Conservation (phyloP, 768 basidiomycete genomes). For the Exidia glandulosa region DNA sequence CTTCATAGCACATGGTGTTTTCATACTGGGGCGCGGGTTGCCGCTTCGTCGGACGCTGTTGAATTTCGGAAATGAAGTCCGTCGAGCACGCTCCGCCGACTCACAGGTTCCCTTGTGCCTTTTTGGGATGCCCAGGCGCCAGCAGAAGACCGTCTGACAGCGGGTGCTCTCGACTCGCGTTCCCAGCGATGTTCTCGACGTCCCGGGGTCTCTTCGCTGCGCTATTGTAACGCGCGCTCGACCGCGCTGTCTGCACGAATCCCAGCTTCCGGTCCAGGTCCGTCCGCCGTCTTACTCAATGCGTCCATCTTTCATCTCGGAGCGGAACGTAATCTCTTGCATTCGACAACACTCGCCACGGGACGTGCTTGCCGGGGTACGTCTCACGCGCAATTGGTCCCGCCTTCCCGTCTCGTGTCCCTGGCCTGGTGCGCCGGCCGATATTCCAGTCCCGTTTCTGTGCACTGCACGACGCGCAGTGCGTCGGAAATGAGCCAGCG, state of each 20-base stretch:
- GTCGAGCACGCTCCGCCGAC: not conserved
- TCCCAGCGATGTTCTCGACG: not conserved
- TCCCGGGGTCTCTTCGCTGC: not conserved
- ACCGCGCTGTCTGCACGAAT: not conserved
- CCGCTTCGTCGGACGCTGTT: not conserved
- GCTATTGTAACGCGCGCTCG: not conserved
- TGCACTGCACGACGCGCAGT: not conserved
- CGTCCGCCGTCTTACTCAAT: not conserved
- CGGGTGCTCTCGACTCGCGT: not conserved
- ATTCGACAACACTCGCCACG: not conserved
- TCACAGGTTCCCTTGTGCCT: not conserved
- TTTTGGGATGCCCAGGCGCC: not conserved
- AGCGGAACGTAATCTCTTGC: not conserved
- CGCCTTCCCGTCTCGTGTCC: not conserved
- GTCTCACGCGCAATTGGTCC: not conserved
- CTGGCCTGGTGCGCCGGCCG: no score
- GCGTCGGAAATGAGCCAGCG: not conserved
- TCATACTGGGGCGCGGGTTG: not conserved
- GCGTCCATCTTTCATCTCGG: not conserved
- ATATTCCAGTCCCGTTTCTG: no score
- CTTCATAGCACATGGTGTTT: not conserved
- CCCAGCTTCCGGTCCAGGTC: not conserved
- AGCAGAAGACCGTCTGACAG: not conserved
- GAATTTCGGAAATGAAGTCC: not conserved
- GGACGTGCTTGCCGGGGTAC: not conserved